phyloP scores from a whole-genome alignment of 306 rosid genomes.

The Prunus mongolica region DNA sequence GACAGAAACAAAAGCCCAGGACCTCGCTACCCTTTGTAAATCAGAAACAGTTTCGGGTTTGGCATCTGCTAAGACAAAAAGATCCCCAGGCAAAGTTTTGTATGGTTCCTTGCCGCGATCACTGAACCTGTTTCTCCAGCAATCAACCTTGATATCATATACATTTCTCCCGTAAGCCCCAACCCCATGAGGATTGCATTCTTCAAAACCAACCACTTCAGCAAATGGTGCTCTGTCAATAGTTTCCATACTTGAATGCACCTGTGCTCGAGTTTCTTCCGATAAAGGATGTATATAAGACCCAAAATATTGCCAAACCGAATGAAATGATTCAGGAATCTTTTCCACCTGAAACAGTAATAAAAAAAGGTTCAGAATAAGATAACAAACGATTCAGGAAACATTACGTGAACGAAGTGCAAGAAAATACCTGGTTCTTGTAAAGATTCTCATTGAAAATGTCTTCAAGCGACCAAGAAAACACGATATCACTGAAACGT shows the following conservation, averaged over 20 bases:
- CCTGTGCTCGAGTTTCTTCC: constrained; percentile 63
- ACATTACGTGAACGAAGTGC: neutral
- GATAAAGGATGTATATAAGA: constrained; percentile 49
- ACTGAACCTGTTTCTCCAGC: constrained; percentile 49
- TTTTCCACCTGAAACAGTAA: constrained; percentile 32
- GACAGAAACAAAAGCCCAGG: constrained; percentile 48
- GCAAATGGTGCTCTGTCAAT: constrained; percentile 49
- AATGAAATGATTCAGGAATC: constrained; percentile 44
- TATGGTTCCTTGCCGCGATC: constrained; percentile 54
- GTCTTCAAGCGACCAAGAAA: constrained; percentile 63
- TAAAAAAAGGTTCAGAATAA: neutral
- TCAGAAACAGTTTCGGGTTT: constrained; percentile 47
- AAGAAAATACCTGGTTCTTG: constrained; percentile 32
- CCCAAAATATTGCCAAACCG: constrained; percentile 38
- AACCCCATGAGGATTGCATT: constrained; percentile 12
- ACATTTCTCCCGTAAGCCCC: neutral
- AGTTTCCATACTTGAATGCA: constrained; percentile 52
- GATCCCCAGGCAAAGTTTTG: constrained; percentile 63
- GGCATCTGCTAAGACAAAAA: constrained; percentile 51
- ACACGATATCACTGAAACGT: constrained; percentile 27
- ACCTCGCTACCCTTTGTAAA: constrained; percentile 44
- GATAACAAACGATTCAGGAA: neutral
- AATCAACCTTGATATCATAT: constrained; percentile 37
- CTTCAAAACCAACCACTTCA: constrained; percentile 33
- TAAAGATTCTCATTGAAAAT: constrained; percentile 41